A percentile compares a stretch with the other conserved stretches of the same genome.
Conservation (phyloP, 2,329 filamentous ascomycete species). For the Pseudocercospora eumusae region DNA sequence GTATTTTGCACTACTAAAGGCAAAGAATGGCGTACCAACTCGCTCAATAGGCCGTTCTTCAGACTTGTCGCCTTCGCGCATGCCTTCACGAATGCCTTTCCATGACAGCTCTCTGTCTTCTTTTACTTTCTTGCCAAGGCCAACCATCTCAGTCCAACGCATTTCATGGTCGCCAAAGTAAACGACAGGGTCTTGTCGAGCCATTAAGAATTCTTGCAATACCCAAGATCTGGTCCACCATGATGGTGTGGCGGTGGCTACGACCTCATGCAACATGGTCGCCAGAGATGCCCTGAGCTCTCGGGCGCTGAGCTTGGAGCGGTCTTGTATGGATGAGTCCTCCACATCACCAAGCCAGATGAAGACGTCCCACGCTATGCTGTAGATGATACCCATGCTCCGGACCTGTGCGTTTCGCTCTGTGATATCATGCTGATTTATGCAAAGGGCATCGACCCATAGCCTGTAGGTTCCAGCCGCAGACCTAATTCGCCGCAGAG, state of each 20-base stretch:
- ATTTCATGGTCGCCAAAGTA: neutral
- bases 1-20: neutral
- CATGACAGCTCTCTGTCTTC: neutral
- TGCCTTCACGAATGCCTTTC: neutral
- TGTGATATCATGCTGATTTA: conserved; percentile 8
- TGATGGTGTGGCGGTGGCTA: neutral
- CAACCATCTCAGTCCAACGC: neutral
- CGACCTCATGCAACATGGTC: neutral
- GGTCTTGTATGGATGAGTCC: neutral
- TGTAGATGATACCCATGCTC: conserved; percentile 9
- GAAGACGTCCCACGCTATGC: conserved; percentile 1
- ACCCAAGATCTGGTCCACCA: neutral
- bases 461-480: neutral
- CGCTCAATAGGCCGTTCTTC: neutral
- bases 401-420: conserved; percentile 14
- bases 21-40: neutral
- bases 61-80: neutral
- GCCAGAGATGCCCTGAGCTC: neutral
- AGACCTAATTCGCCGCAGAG: neutral
- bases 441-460: conserved; percentile 15
- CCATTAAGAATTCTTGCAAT: neutral
- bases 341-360: conserved; percentile 11
- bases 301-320: neutral
- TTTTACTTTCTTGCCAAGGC: neutral
- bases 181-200: neutral